Evolutionary conservation across 2,329 filamentous ascomycete genomes (phyloP), one percentile per base, ranked within the genome.

Genomic region (Pseudogymnoascus sp.): DNA sequence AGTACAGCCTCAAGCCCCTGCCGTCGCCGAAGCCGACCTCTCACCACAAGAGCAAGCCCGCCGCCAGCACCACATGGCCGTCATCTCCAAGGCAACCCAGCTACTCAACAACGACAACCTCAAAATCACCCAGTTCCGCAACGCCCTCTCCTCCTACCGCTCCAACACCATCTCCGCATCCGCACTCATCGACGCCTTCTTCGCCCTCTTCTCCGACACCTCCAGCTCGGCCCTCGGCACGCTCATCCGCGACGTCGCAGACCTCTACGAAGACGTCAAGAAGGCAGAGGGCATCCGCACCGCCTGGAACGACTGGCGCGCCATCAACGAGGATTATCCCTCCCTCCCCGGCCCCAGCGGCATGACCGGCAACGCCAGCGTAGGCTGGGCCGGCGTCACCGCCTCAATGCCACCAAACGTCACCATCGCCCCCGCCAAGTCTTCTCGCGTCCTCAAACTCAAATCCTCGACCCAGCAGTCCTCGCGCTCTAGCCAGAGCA

Each of bases 291-390:
- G 78, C 0, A 77, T 99, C 2, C 83, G 92, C 25, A 88, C 88
- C 68, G 90, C 92, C 1, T 97, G 93, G 92, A 90, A 91, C 67
- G 90, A 96, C 74, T 97, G 93, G 90, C 90, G 90, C 54, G 92
- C 92, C 37, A 94, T 96, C 75, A 95, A 96, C 67, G 92, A 97
- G 74, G 92, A 97, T 72, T 97, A 97, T 67, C 93, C 93, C 0
- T 90, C 89, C 1, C 78, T 97, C 0, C 92, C 93, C 1, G 88
- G 88, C 0, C 81, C 90, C 0, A 82, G 83, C 60, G 87, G 88
- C 58, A 84, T 87, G 74, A 81, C 86, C 37, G 86, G 86, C 25
- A 63, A 58, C 37, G 77, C 76, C 8, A 65, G 59, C 33, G 59
- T 70, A 2, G 69, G 70, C 35, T 74, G 70, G 70, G 70, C 69